Base-by-base conservation (phyloP, 331 rosid genomes). In the Arachis monticola region DNA sequence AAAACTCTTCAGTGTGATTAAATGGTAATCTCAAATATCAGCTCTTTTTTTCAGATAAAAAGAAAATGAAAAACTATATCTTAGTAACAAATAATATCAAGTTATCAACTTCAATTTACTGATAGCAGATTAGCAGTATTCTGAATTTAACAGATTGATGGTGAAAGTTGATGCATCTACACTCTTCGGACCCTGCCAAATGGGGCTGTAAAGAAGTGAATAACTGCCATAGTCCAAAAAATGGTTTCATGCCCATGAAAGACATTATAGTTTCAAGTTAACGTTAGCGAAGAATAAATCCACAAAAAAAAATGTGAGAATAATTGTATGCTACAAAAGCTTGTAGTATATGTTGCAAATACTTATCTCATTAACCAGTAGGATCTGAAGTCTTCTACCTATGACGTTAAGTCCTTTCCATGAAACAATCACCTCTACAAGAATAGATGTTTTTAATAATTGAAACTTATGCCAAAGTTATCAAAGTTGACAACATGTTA, bases 371-470 rank as follows among this genome's bases (percentile, higher is more conserved):
- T 50, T 48, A 10, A 47, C 32, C 42, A 32, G 60, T 14, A 6
- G 62, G 47, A 51, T 68, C 61, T 47, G 45, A 8, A 11, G 8
- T 67, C 44, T 67, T 30, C 27, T 11, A 35, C 35, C 30, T 48
- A 47, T 11, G 14, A 50, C n/a, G 61, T 11, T 35, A 13, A 68
- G 58, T 44, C 65, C 22, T 64, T 75, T 55, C 72, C 50, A 31
- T 63, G 31, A 64, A 32, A 17, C 30, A 11, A 70, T 64, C 32
- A 8, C 72, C 7, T n/a, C 6, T 35, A 63, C 30, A 40, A 40
- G 41, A 45, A 45, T 6, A 8, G 48, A 45, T 45, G 6, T 45
- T 45, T 45, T 45, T 45, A 45, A 50, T 7, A 48, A 56, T 38
- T 31, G 50, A 60, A 60, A 46, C 46, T 44, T 27, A 72, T 27